Conservation (phyloP, 1,139 yeast species). For the Yamadazyma siamensis region DNA sequence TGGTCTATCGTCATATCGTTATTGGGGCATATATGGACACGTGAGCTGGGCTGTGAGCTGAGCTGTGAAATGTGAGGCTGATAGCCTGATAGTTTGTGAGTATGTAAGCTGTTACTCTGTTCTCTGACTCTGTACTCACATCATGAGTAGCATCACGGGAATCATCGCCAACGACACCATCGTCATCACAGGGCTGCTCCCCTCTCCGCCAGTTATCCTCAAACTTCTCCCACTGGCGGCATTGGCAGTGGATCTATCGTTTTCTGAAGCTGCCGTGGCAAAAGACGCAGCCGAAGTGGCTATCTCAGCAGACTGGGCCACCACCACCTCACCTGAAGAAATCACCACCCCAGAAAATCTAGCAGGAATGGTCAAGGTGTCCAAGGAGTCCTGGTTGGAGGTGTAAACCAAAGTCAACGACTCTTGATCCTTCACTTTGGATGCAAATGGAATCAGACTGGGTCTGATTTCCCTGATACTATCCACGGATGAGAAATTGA, state of each 20-base stretch:
- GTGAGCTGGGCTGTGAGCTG: neutral
- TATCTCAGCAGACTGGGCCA: conserved; percentile 17
- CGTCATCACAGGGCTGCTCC: neutral
- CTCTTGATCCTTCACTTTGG: conserved; percentile 15
- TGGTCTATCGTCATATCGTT: too few species aligned
- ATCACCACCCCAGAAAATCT: conserved; percentile 32
- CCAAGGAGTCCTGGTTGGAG: conserved; percentile 12
- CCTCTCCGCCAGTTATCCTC: neutral
- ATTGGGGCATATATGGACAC: too few species aligned
- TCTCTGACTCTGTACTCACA: conserved; percentile 1
- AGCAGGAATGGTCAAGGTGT: conserved; percentile 29
- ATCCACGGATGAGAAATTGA: conserved; percentile 2
- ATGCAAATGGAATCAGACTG: conserved; percentile 39
- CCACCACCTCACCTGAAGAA: conserved; percentile 30
- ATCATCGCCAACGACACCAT: conserved; percentile 1
- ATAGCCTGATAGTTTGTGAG: neutral
- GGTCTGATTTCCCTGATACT: conserved; percentile 28
- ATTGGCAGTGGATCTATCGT: conserved; percentile 1
- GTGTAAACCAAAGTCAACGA: conserved; percentile 19
- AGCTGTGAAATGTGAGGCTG: neutral
- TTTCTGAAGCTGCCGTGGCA: conserved; percentile 13
- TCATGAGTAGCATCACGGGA: conserved; percentile 1
- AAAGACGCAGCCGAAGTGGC: conserved; percentile 8
- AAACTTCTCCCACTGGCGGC: neutral
- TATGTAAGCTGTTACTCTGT: neutral